Percentiles rank a stretch among this genome's conserved stretches.
Evolutionary conservation across 1,284 basidiomycete species (phyloP).

Genomic region (Acaromyces ingoldii): DNA sequence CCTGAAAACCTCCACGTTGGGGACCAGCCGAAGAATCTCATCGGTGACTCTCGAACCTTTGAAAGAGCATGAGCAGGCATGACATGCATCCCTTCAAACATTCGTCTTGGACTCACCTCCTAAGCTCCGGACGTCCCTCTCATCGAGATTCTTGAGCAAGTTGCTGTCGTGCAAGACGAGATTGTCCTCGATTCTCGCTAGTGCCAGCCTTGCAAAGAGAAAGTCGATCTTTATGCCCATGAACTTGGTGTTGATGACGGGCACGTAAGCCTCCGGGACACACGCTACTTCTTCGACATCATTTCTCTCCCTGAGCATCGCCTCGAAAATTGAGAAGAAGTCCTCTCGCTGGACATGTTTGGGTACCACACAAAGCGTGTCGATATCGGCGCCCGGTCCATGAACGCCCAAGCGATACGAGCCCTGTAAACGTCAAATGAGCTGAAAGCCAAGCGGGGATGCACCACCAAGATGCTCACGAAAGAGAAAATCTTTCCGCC

Average conservation of each 20-base stretch:
- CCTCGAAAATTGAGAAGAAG: constrained; percentile 88
- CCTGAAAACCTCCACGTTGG: constrained; percentile 88
- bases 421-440: constrained; percentile 18
- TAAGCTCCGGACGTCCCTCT: constrained; percentile 87
- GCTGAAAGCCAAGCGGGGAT: too few species aligned
- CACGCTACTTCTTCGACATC: constrained; percentile 84
- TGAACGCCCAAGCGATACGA: constrained; percentile 72
- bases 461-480: too few species aligned
- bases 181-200: constrained; percentile 83
- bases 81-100: background rate
- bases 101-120: constrained; percentile 65
- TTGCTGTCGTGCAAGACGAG: constrained; percentile 85
- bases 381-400: constrained; percentile 92
- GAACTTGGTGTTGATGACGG: constrained; percentile 87
- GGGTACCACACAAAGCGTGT: constrained; percentile 96
- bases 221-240: constrained; percentile 91
- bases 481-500: constrained; percentile 99
- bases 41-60: constrained; percentile 91
- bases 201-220: constrained; percentile 77
- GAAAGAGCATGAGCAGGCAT: too few species aligned
- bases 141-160: constrained; percentile 85
- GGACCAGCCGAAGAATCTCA: constrained; percentile 90
- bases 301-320: constrained; percentile 78
- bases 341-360: constrained; percentile 92
- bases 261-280: constrained; percentile 92